Evolutionary conservation across 176 grass and related monocot genomes (phyloP).

Genomic region (Carex scoparia): DNA sequence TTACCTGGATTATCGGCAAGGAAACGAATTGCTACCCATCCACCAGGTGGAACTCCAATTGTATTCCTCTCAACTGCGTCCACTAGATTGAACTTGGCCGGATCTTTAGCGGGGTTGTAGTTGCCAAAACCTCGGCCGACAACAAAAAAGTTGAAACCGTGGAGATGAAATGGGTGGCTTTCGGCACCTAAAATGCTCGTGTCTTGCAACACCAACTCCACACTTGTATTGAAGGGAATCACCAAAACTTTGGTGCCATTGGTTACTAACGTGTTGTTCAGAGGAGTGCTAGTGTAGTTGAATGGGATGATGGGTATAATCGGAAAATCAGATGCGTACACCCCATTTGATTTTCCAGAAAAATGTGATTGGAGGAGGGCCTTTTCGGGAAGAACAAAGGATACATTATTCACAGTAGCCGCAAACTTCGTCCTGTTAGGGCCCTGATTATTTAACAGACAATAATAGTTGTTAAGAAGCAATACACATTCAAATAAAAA

Average conservation of each 20-base stretch:
- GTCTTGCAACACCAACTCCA: slow-evolving; percentile 82
- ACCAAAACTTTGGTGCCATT: slow-evolving; percentile 53
- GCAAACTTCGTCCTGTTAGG: slow-evolving; percentile 62
- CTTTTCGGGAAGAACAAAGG: slow-evolving; percentile 48
- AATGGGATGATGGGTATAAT: slow-evolving; percentile 31
- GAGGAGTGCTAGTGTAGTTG: slow-evolving; percentile 73
- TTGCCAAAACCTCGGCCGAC: slow-evolving; percentile 62
- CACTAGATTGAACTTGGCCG: slow-evolving; percentile 47
- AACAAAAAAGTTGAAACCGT: slow-evolving; percentile 76
- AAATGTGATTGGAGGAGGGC: slow-evolving; percentile 64
- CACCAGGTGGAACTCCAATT: slow-evolving; percentile 59
- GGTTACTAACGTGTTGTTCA: slow-evolving; percentile 64
- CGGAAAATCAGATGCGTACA: slow-evolving; percentile 52
- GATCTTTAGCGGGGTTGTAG: slow-evolving; percentile 44
- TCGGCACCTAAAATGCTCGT: slow-evolving; percentile 64
- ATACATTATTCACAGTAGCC: slow-evolving; percentile 65
- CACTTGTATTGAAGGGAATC: slow-evolving; percentile 40
- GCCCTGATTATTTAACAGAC: slow-evolving; percentile 26
- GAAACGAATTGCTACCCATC: slow-evolving; percentile 77
- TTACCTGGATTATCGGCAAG: slow-evolving; percentile 71
- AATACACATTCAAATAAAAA: neutral
- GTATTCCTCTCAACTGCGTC: slow-evolving; percentile 81
- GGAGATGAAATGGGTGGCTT: slow-evolving; percentile 84
- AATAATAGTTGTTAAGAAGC: neutral
- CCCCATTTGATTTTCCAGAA: slow-evolving; percentile 31